A percentile compares a stretch with the other conserved stretches of the same genome.
Conservation (phyloP, 768 basidiomycete species). For the Amanita thiersii region DNA sequence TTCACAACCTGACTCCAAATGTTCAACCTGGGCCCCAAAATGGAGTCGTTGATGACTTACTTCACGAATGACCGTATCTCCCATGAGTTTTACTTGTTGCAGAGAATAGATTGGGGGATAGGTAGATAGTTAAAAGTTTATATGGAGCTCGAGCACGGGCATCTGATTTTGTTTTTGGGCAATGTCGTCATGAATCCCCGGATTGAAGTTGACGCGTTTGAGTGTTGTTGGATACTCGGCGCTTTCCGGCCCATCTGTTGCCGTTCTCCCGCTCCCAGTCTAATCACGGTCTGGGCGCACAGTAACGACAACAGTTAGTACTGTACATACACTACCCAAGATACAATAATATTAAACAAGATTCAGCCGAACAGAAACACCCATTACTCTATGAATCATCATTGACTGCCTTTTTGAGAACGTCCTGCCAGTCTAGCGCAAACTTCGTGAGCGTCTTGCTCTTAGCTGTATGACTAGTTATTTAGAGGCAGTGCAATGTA, state of each 20-base stretch:
- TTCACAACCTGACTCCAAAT: constrained; percentile 34
- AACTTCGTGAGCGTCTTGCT: constrained; percentile 71
- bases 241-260: no score
- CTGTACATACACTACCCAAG: not conserved
- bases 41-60: constrained; percentile 14
- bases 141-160: no score
- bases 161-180: no score
- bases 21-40: not conserved
- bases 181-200: no score
- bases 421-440: constrained; percentile 78
- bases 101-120: not conserved
- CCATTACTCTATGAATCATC: constrained; percentile 29
- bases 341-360: constrained; percentile 1
- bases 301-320: not conserved
- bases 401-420: constrained; percentile 52
- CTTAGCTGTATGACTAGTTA: constrained; percentile 35
- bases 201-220: no score
- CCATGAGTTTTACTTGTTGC: constrained; percentile 14
- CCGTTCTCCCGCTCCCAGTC: no score
- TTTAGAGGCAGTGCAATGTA: not conserved
- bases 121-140: not conserved
- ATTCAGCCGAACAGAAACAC: not conserved
- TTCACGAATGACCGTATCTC: constrained; percentile 32
- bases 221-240: no score
- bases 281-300: no score